Percentiles rank a stretch among this genome's conserved stretches.
phyloP scores from a whole-genome alignment of 306 rosid genomes.

The Lathyrus oleraceus region DNA sequence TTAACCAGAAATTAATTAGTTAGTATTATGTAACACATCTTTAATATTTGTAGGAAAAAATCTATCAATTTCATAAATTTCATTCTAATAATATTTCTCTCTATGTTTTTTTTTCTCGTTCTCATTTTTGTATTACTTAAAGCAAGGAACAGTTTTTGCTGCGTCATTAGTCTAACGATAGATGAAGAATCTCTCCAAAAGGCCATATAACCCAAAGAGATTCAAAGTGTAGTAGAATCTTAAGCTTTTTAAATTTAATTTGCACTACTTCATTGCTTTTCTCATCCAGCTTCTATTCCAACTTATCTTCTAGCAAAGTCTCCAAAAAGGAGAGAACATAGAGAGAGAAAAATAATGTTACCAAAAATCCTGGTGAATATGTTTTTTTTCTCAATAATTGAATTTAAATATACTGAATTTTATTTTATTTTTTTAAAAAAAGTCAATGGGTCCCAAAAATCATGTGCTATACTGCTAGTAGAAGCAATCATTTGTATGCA shows the following conservation, averaged over 20 bases:
- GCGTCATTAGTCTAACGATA: too few relatives aligned
- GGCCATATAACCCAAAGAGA: slow-evolving; percentile 25
- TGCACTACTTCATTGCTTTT: slow-evolving; percentile 20
- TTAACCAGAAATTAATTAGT: too few relatives aligned
- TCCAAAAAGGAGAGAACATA: slow-evolving; percentile 15
- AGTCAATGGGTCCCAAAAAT: slow-evolving; percentile 1
- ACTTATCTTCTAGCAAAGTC: slow-evolving; percentile 27
- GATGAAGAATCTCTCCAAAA: too few relatives aligned
- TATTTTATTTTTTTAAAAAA: neutral
- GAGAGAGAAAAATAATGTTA: neutral
- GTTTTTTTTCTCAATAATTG: too few relatives aligned
- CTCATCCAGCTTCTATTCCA: neutral
- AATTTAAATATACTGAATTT: neutral
- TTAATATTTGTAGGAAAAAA: too few relatives aligned
- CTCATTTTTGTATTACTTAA: too few relatives aligned
- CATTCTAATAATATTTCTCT: too few relatives aligned
- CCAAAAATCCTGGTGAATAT: slow-evolving; percentile 1
- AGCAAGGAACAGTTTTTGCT: too few relatives aligned
- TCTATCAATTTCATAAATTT: too few relatives aligned
- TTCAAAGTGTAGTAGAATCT: slow-evolving; percentile 22
- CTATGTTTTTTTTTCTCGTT: too few relatives aligned
- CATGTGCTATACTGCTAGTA: slow-evolving; percentile 27
- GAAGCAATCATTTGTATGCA: slow-evolving; percentile 36
- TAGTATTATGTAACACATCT: too few relatives aligned
- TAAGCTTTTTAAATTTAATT: slow-evolving; percentile 10